phyloP scores from a whole-genome alignment of 179 eudicot species.

The Monotropa hypopitys region DNA sequence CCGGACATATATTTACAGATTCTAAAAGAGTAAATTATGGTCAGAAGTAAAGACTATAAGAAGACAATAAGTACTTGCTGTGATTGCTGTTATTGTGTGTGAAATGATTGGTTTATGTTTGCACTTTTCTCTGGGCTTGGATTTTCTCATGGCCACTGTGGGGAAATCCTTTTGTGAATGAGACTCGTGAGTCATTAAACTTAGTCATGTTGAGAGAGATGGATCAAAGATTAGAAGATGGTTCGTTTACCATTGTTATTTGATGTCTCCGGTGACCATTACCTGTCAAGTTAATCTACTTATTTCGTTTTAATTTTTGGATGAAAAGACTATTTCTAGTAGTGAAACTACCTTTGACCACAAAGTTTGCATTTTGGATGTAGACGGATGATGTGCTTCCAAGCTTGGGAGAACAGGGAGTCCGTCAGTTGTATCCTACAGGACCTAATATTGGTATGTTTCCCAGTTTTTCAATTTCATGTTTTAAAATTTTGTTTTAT shows the following conservation, averaged over 20 bases:
- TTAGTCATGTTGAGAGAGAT: background rate
- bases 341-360: background rate
- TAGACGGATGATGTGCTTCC: slow-evolving; percentile 89
- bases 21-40: background rate
- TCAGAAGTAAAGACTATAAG: background rate
- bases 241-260: background rate
- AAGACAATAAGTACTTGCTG: background rate
- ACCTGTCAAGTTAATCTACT: background rate
- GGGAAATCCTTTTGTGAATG: background rate
- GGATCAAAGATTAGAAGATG: background rate
- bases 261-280: too few relatives aligned
- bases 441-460: slow-evolving; percentile 62
- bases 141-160: background rate
- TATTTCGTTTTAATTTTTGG: background rate
- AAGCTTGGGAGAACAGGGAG: slow-evolving; percentile 85
- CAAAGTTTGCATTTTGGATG: slow-evolving; percentile 6
- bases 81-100: too few relatives aligned
- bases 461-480: background rate
- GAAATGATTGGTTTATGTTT: background rate
- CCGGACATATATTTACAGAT: background rate
- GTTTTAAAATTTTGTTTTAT: background rate
- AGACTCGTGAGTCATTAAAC: background rate
- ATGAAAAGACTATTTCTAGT: background rate
- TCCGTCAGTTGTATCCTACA: slow-evolving; percentile 75
- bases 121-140: background rate